Conservation (phyloP, 306 rosid species). For the Vigna angularis region DNA sequence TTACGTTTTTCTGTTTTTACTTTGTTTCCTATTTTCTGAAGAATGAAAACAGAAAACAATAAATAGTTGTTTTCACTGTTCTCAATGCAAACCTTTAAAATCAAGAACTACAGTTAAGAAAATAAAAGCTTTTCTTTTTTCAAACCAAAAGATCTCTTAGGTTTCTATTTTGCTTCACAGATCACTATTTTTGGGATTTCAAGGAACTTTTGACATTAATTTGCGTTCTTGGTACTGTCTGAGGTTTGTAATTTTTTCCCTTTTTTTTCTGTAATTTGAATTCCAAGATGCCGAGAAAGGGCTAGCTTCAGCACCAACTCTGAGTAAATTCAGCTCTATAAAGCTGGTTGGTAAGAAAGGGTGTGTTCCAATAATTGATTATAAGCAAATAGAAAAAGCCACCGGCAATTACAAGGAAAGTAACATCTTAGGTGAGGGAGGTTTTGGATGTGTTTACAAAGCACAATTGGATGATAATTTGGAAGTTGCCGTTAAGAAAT, state of each 20-base stretch:
- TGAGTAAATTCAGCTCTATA: conserved; percentile 69
- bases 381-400: conserved; percentile 74
- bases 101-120: background rate
- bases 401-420: conserved; percentile 72
- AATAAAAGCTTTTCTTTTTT: background rate
- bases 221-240: conserved; percentile 6
- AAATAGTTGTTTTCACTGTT: background rate
- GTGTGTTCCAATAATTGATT: conserved; percentile 72
- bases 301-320: conserved; percentile 58
- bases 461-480: conserved; percentile 75
- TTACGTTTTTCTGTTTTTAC: background rate
- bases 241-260: conserved; percentile 15
- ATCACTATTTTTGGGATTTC: background rate
- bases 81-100: background rate
- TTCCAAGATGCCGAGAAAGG: conserved; percentile 80
- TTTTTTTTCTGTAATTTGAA: conserved; percentile 43
- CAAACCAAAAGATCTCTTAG: background rate
- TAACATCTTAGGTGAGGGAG: conserved; percentile 90
- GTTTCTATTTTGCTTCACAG: background rate
- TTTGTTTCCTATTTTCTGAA: background rate
- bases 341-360: conserved; percentile 71
- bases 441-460: conserved; percentile 94
- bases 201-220: conserved; percentile 14
- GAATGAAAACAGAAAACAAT: background rate
- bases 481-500: conserved; percentile 82